These are phyloP conservation scores for Emmonsia crescens DNA, from an alignment of 2,329 filamentous ascomycete genomes.

Conservation along the genomic window DNA sequence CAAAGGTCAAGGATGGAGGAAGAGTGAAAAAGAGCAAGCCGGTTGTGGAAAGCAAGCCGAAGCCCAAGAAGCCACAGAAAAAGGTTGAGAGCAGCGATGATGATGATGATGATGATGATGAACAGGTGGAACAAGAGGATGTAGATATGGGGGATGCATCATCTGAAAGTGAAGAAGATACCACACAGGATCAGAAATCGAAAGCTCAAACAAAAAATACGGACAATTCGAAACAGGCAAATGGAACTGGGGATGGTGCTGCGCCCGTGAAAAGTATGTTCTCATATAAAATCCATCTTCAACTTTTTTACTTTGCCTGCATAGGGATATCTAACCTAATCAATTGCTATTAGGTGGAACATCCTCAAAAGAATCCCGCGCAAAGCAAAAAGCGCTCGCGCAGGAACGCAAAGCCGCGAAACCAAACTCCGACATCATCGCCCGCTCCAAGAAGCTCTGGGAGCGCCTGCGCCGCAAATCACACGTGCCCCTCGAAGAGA, in stretches of 20 bases:
- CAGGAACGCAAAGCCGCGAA: slow-evolving; percentile 87
- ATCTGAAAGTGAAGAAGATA: slow-evolving; percentile 25
- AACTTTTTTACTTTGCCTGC: background rate
- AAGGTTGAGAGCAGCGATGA: slow-evolving; percentile 28
- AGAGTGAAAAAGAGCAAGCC: slow-evolving; percentile 15
- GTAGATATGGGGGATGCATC: slow-evolving; percentile 34
- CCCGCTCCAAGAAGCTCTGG: slow-evolving; percentile 92
- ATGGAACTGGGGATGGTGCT: slow-evolving; percentile 11
- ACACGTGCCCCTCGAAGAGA: slow-evolving; percentile 80
- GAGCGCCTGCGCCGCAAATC: slow-evolving; percentile 87
- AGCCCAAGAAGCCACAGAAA: slow-evolving; percentile 26
- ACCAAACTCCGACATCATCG: slow-evolving; percentile 80
- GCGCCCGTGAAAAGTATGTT: slow-evolving; percentile 12
- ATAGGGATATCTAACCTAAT: background rate
- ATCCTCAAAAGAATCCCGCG: slow-evolving; percentile 70
- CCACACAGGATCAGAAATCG: slow-evolving; percentile 10
- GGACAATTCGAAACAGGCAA: slow-evolving; percentile 8
- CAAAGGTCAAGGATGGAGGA: slow-evolving; percentile 22
- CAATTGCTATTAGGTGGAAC: slow-evolving; percentile 38
- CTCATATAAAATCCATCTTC: background rate
- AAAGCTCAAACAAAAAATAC: slow-evolving; percentile 17
- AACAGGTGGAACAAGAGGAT: slow-evolving; percentile 28
- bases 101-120: background rate
- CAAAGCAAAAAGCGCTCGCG: slow-evolving; percentile 80
- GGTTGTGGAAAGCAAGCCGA: slow-evolving; percentile 9